Evolutionary conservation across 2,329 filamentous ascomycete species (phyloP).

Genomic region (Sarocladium oryzae): DNA sequence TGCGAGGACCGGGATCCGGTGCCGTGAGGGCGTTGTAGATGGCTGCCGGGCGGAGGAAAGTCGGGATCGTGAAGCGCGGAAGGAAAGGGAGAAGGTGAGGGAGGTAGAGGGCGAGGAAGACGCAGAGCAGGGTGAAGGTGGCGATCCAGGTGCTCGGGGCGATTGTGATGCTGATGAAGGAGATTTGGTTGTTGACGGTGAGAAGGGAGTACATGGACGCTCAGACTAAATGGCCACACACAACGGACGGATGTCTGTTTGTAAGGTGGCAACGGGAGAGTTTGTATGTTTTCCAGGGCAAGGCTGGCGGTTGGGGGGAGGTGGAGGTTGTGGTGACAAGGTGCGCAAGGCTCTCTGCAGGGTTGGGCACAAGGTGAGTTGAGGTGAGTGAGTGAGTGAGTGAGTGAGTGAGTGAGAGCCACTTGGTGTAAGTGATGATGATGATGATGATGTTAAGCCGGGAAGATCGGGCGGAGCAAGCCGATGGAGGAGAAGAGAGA

Average conservation of each 20-base stretch:
- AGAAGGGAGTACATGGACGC: conserved; percentile 54
- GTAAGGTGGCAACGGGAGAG: not conserved
- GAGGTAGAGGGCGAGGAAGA: conserved; percentile 45
- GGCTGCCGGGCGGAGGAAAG: not conserved
- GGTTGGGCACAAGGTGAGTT: too few relatives aligned
- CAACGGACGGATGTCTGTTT: not conserved
- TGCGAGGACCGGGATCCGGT: not conserved
- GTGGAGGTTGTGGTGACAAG: too few relatives aligned
- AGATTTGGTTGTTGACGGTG: conserved; percentile 56
- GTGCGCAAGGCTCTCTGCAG: too few relatives aligned
- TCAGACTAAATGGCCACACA: not conserved
- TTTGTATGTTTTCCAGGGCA: too few relatives aligned
- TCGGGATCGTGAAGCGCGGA: conserved; percentile 28
- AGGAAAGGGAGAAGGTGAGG: conserved; percentile 28
- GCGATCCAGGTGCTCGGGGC: conserved; percentile 52
- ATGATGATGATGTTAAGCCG: not conserved
- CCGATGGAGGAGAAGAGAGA: not conserved
- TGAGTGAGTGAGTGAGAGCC: not conserved
- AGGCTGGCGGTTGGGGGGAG: too few relatives aligned
- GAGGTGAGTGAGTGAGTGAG: not conserved
- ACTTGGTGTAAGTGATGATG: conserved; percentile 1
- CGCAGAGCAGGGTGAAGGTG: conserved; percentile 40
- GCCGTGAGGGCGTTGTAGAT: conserved; percentile 7
- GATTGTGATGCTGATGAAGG: conserved; percentile 52
- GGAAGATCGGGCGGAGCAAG: not conserved